Base-by-base conservation (phyloP, 352 stramenopile species). In the Globisporangium iwayamae region DNA sequence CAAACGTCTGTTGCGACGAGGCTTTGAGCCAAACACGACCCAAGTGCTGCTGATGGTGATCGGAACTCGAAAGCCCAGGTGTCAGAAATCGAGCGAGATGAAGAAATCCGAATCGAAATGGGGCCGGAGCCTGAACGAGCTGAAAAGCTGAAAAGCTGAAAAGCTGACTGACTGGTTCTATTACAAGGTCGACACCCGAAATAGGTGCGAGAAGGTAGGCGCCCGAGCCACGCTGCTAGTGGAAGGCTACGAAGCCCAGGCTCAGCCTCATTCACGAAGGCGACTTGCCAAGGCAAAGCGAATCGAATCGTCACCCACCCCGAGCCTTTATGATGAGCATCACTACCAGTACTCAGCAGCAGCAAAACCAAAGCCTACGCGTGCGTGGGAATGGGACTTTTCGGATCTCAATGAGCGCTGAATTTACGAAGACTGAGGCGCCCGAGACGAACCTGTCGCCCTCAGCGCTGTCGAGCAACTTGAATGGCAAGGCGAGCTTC, bases 371-470 rank as follows among this genome's bases (percentile, higher is more conserved):
- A 10, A 45, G 22, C 30, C 20, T 11, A 30, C 47, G 25, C 13
- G 39, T 22, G 22, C 58, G 58, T 7, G 58, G 10, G 30, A 64
- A 48, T 36, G 46, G 58, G 3, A 50, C 20, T 22, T 64, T 64
- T 9, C 47, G 34, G n/a, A 55, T 64, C 18, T 22, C 47, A 22
- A 48, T 36, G 13, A 28, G 16, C 10, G 56, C 22, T 22, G 34
- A 57, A 3, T 9, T 56, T 7, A 22, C n/a, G 25, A 53, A 52
- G 48, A 36, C 8, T 30, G 58, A 56, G 36, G 20, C 20, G 1
- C 46, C 34, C 10, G 58, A 57, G 46, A 20, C 55, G 30, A 14
- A 36, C 43, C 10, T 36, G 8, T 11, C 53, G n/a, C 13, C 32
- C 18, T 52, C 46, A 52, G 22, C 32, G 53, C 16, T 28, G 1